A percentile compares a stretch with the other conserved stretches of the same genome.
Conservation (phyloP, 495 filamentous ascomycete species). For the Bryoglossum gracile region DNA sequence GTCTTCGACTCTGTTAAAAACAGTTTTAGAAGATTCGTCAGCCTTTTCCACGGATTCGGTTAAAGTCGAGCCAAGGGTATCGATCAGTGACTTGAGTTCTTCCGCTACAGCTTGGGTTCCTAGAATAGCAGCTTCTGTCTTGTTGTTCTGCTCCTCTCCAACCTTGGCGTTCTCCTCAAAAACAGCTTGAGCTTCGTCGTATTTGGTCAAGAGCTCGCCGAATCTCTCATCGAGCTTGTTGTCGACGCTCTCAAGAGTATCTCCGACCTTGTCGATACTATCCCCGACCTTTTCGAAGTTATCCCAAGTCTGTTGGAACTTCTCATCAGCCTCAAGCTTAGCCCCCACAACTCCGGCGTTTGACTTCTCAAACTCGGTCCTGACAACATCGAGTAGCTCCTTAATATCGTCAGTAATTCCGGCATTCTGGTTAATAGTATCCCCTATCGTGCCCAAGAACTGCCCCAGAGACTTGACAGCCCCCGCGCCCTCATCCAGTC, state of each 20-base stretch:
- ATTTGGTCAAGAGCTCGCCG: slow-evolving; percentile 67
- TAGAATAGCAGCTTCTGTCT: slow-evolving; percentile 61
- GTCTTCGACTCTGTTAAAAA: slow-evolving; percentile 70
- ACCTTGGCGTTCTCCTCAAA: slow-evolving; percentile 63
- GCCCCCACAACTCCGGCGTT: slow-evolving; percentile 58
- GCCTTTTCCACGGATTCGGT: slow-evolving; percentile 80
- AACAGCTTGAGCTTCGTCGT: slow-evolving; percentile 68
- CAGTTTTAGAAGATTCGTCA: slow-evolving; percentile 73
- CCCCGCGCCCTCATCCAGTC: slow-evolving; percentile 43
- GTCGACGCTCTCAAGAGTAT: slow-evolving; percentile 58
- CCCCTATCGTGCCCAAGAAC: slow-evolving; percentile 53
- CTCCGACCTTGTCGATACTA: slow-evolving; percentile 70
- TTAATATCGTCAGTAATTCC: slow-evolving; percentile 57
- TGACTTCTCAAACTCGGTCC: slow-evolving; percentile 71
- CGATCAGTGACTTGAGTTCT: slow-evolving; percentile 74
- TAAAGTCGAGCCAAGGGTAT: slow-evolving; percentile 73
- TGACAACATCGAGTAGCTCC: slow-evolving; percentile 72
- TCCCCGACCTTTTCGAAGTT: too few species aligned
- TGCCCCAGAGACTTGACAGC: slow-evolving; percentile 45
- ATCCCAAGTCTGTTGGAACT: slow-evolving; percentile 61
- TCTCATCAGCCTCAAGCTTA: slow-evolving; percentile 70
- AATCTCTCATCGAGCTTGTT: slow-evolving; percentile 75
- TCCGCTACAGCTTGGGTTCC: slow-evolving; percentile 73
- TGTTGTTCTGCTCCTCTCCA: slow-evolving; percentile 55
- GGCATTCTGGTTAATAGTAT: slow-evolving; percentile 50